These are phyloP conservation scores for Phytophthora nicotianae DNA, from an alignment of 352 stramenopile genomes.

Conservation along the genomic window DNA sequence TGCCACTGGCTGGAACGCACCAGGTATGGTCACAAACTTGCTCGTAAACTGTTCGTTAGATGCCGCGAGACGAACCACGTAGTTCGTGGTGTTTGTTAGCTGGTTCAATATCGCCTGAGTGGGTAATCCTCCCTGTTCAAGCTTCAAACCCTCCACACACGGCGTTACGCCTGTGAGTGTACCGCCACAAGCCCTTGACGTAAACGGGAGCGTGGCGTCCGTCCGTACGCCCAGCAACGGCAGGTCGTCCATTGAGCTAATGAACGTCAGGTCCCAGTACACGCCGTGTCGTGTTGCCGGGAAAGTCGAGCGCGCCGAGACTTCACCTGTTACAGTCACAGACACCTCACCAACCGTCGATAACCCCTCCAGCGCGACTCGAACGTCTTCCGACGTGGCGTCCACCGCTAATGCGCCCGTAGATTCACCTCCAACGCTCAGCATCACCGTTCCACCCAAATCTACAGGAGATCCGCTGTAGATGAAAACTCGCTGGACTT, in stretches of 20 bases:
- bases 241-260: constrained; percentile 35
- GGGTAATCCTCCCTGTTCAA: constrained; percentile 45
- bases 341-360: constrained; percentile 59
- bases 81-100: constrained; percentile 38
- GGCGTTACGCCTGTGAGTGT: constrained; percentile 61
- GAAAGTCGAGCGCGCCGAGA: constrained; percentile 33
- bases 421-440: constrained; percentile 72
- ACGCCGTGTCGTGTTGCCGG: constrained; percentile 60
- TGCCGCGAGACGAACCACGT: constrained; percentile 47
- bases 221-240: constrained; percentile 55
- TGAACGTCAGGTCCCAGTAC: constrained; percentile 76
- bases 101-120: constrained; percentile 24
- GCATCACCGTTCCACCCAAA: constrained; percentile 49
- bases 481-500: constrained; percentile 80
- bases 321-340: constrained; percentile 40
- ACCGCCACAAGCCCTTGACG: constrained; percentile 54
- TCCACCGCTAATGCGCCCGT: constrained; percentile 53
- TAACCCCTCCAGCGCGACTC: constrained; percentile 64
- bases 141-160: constrained; percentile 46
- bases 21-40: constrained; percentile 22
- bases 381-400: constrained; percentile 49
- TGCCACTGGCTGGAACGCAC: constrained; percentile 30
- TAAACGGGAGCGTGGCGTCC: constrained; percentile 36
- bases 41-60: constrained; percentile 47
- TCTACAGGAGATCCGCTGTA: constrained; percentile 66